Evolutionary conservation across 371 early-diverging fungal species (phyloP).

Genomic region (Syncephalastrum contaminatum): DNA sequence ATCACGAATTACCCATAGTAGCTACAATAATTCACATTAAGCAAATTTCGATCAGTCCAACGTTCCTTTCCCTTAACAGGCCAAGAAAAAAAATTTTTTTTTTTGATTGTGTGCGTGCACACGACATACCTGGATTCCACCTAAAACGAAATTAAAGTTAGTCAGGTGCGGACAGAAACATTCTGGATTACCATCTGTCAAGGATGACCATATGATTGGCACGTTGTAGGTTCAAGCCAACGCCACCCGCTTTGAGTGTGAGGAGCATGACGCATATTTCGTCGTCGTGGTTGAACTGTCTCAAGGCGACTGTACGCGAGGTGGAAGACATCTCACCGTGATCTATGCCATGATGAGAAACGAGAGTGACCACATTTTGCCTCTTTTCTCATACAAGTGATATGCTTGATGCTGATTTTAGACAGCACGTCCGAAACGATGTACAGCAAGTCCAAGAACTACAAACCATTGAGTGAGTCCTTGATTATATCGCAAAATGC

Average conservation of each 20-base stretch:
- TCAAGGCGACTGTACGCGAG: conserved; percentile 20
- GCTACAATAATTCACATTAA: conserved; percentile 17
- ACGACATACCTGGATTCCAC: conserved; percentile 43
- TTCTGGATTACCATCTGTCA: conserved; percentile 33
- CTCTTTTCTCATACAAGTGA: conserved; percentile 27
- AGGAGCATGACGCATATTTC: conserved; percentile 33
- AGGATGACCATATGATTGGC: conserved; percentile 50
- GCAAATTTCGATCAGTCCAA: not conserved
- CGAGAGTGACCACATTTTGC: not conserved
- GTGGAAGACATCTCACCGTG: conserved; percentile 31
- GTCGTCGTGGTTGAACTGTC: conserved; percentile 32
- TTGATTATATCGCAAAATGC: too few relatives aligned
- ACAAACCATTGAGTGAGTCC: not conserved
- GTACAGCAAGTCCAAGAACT: conserved; percentile 37
- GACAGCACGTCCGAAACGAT: conserved; percentile 23
- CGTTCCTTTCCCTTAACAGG: too few relatives aligned
- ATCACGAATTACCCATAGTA: conserved; percentile 32
- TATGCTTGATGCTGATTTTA: conserved; percentile 16
- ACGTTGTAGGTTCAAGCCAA: conserved; percentile 41
- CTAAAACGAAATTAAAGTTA: conserved; percentile 9
- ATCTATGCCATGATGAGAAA: conserved; percentile 14
- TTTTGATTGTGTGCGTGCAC: not conserved
- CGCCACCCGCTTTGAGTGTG: conserved; percentile 46
- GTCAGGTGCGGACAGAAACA: not conserved
- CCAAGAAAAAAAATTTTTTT: not conserved